A percentile compares a stretch with the other conserved stretches of the same genome.
Evolutionary conservation across 495 filamentous ascomycete genomes (phyloP).

Genomic region (Aspergillus carlsbadensis): DNA sequence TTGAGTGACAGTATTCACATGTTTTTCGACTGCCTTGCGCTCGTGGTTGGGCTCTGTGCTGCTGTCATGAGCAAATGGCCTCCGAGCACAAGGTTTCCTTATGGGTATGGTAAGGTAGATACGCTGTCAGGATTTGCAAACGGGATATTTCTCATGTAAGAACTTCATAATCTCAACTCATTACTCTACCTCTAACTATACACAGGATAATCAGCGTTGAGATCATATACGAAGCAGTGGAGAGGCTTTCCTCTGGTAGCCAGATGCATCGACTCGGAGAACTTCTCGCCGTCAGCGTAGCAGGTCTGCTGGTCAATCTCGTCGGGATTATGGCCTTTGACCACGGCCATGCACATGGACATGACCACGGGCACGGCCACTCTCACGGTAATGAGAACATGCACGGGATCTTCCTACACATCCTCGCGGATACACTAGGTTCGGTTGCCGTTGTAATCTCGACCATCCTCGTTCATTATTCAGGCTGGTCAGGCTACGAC

Average conservation of each 20-base stretch:
- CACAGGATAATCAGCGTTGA: constrained; percentile 87
- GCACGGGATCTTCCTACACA: constrained; percentile 97
- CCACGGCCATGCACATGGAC: constrained; percentile 59
- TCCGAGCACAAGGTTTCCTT: constrained; percentile 81
- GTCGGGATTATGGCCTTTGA: constrained; percentile 88
- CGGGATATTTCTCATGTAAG: constrained; percentile 90
- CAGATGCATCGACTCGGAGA: constrained; percentile 83
- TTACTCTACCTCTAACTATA: constrained; percentile 25
- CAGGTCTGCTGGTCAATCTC: constrained; percentile 86
- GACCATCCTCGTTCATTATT: constrained; percentile 80
- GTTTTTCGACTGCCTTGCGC: constrained; percentile 97
- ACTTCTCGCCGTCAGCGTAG: constrained; percentile 78
- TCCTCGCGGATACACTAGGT: constrained; percentile 91
- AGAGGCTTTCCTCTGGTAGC: constrained; percentile 76
- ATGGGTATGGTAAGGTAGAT: constrained; percentile 96
- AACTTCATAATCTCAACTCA: not conserved
- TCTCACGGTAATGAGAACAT: constrained; percentile 93
- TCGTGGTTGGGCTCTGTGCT: constrained; percentile 89
- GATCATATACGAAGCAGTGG: constrained; percentile 92
- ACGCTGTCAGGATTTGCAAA: constrained; percentile 96
- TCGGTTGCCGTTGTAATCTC: constrained; percentile 93
- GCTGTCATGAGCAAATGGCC: constrained; percentile 98
- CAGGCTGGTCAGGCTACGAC: constrained; percentile 92
- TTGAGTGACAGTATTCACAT: constrained; percentile 98
- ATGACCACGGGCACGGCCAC: constrained; percentile 71